Conservation (phyloP, 371 early-diverging fungal genomes). For the Mortierella sp. region DNA sequence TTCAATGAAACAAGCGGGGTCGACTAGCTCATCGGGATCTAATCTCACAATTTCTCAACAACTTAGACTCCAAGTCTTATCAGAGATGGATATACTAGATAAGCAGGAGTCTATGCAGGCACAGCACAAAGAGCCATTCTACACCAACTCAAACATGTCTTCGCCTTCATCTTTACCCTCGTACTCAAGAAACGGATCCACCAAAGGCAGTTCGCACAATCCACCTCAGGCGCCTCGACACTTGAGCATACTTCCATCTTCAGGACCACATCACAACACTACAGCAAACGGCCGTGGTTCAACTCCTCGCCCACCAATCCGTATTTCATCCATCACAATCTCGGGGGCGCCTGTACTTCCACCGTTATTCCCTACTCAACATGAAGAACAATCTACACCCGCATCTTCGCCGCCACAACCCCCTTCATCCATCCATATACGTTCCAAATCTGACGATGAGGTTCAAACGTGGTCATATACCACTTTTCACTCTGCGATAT, state of each 20-base stretch:
- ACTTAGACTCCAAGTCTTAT: too few species aligned
- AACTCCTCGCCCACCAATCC: constrained; percentile 9
- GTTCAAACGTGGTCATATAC: background rate
- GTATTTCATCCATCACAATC: background rate
- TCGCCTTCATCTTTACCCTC: background rate
- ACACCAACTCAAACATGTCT: background rate
- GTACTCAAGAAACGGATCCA: constrained; percentile 2
- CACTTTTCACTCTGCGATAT: background rate
- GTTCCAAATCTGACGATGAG: constrained; percentile 13
- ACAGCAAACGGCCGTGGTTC: background rate
- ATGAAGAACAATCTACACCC: background rate
- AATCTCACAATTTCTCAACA: background rate
- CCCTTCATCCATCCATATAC: background rate
- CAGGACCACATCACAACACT: background rate
- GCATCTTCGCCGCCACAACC: background rate
- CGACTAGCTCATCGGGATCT: background rate
- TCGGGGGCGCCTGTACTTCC: constrained; percentile 7
- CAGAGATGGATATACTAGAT: too few species aligned
- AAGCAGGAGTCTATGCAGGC: background rate
- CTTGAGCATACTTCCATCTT: constrained; percentile 1
- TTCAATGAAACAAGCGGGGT: too few species aligned
- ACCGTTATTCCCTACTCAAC: constrained; percentile 4
- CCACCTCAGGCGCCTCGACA: constrained; percentile 25
- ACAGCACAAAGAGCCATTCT: background rate
- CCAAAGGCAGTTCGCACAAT: background rate